phyloP scores from a whole-genome alignment of 805 yeast genomes.

The Cyberlindnera samutprakarnensis region DNA sequence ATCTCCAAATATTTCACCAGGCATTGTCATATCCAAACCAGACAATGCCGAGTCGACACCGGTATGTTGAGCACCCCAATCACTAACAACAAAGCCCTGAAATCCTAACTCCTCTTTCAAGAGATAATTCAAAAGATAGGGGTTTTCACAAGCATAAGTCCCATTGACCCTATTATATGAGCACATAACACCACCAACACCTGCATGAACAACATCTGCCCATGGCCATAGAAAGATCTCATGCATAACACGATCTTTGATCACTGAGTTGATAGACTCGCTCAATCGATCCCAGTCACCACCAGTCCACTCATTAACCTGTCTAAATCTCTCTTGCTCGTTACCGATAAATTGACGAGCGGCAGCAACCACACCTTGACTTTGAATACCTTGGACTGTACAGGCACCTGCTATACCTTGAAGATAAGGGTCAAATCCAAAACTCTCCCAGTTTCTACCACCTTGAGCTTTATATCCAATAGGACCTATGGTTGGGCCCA shows the following conservation, averaged over 20 bases:
- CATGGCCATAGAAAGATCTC: conserved; percentile 62
- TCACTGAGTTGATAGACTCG: conserved; percentile 41
- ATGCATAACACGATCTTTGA: conserved; percentile 55
- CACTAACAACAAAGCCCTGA: conserved; percentile 61
- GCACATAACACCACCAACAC: conserved; percentile 57
- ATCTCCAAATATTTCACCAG: conserved; percentile 46
- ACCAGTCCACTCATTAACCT: conserved; percentile 43
- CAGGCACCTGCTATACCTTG: conserved; percentile 48
- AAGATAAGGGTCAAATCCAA: conserved; percentile 54
- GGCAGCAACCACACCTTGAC: conserved; percentile 48
- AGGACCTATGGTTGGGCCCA: conserved; percentile 56
- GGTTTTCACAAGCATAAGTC: conserved; percentile 52
- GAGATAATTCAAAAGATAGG: conserved; percentile 44
- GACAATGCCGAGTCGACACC: conserved; percentile 50
- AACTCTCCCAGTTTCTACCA: conserved; percentile 60
- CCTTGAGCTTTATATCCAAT: conserved; percentile 56
- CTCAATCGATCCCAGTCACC: conserved; percentile 35
- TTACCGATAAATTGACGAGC: conserved; percentile 53
- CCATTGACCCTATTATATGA: conserved; percentile 50
- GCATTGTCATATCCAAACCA: conserved; percentile 64
- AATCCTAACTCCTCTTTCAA: conserved; percentile 57
- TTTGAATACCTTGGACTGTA: conserved; percentile 49
- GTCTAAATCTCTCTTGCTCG: conserved; percentile 57
- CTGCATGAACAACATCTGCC: conserved; percentile 54
- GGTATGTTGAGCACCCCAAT: conserved; percentile 58